Conservation (phyloP, 768 basidiomycete genomes). For the Phallus indusiatus region DNA sequence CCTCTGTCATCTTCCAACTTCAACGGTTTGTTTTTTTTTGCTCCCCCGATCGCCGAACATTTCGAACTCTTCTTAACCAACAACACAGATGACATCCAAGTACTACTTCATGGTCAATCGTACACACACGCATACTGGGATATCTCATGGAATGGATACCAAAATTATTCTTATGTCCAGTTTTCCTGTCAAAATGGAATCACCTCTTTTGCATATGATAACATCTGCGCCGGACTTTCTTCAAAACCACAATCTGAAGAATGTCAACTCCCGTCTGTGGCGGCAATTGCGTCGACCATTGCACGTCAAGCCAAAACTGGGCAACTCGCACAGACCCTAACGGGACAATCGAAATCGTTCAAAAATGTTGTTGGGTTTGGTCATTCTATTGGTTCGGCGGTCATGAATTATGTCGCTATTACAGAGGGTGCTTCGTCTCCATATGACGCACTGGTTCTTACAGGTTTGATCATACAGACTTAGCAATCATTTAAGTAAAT, state of each 20-base stretch:
- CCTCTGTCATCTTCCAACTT: neutral
- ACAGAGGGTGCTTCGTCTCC: neutral
- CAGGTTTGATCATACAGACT: neutral
- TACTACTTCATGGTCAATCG: neutral
- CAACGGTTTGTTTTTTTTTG: neutral
- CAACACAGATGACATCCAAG: too few species aligned
- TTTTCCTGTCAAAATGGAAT: neutral
- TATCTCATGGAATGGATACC: neutral
- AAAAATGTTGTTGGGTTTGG: neutral
- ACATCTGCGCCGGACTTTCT: neutral
- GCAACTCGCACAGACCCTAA: neutral
- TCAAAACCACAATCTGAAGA: neutral
- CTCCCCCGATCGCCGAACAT: too few species aligned
- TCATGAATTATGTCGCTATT: constrained; percentile 1
- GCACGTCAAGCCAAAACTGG: constrained; percentile 5
- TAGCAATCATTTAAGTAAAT: neutral
- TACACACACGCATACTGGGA: neutral
- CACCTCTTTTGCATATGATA: neutral
- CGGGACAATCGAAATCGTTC: neutral
- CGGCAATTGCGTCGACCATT: neutral
- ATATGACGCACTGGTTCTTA: constrained; percentile 4
- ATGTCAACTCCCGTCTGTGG: constrained; percentile 2
- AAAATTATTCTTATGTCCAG: neutral
- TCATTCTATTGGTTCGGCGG: neutral
- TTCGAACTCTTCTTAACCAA: too few species aligned